A percentile compares a stretch with the other conserved stretches of the same genome.
Conservation (phyloP, 2,329 filamentous ascomycete species). For the Fusarium sp. region DNA sequence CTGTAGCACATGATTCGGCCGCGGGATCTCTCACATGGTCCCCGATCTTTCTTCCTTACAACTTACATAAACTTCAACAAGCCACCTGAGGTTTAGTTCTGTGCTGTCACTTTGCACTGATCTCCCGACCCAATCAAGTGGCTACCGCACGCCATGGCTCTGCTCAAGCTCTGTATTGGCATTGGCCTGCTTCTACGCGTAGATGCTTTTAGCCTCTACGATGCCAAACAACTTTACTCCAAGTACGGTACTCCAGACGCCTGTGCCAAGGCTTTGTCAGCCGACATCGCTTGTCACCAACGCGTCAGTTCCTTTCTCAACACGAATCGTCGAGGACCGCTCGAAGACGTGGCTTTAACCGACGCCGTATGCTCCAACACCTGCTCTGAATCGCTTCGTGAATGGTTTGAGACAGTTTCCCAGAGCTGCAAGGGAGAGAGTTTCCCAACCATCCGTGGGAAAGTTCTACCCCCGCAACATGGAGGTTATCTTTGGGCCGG, state of each 20-base stretch:
- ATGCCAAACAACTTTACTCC: neutral
- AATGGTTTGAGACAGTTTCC: conserved; percentile 22
- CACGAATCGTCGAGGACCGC: too few relatives aligned
- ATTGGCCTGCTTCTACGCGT: conserved; percentile 4
- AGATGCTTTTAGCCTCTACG: conserved; percentile 7
- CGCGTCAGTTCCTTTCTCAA: too few relatives aligned
- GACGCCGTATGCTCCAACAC: conserved; percentile 14
- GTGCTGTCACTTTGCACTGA: too few relatives aligned
- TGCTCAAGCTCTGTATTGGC: conserved; percentile 3
- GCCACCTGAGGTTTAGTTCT: too few relatives aligned
- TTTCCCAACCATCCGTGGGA: neutral
- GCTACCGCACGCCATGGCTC: neutral
- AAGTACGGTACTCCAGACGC: neutral
- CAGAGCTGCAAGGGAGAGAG: conserved; percentile 10
- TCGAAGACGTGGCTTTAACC: conserved; percentile 15
- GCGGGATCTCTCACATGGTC: too few relatives aligned
- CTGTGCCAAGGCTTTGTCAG: conserved; percentile 13
- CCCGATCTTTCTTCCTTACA: too few relatives aligned
- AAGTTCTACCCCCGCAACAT: neutral
- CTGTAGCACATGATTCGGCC: too few relatives aligned
- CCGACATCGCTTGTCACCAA: conserved; percentile 11
- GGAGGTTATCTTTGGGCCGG: conserved; percentile 31
- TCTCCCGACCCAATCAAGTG: neutral
- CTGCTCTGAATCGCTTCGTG: conserved; percentile 21
- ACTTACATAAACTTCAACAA: neutral